These are phyloP conservation scores for Botrytis elliptica DNA, from an alignment of 2,329 filamentous ascomycete genomes.

Conservation along the genomic window DNA sequence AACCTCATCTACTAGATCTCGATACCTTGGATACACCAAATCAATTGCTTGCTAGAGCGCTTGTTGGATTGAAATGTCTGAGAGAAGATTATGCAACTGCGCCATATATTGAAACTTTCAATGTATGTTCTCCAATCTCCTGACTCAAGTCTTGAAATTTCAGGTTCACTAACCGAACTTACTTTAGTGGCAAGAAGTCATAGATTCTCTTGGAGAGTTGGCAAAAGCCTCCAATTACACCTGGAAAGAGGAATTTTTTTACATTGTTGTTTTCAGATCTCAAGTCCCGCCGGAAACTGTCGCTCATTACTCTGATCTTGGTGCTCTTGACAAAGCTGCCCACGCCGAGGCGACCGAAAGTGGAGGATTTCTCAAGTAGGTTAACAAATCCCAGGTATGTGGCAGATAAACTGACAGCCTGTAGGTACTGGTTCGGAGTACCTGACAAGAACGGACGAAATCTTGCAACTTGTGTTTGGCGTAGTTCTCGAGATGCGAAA, in stretches of 20 bases:
- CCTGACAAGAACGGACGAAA: constrained; percentile 70
- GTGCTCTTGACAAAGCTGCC: constrained; percentile 71
- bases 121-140: constrained; percentile 41
- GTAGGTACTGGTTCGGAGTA: constrained; percentile 81
- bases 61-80: constrained; percentile 61
- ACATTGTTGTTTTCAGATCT: constrained; percentile 82
- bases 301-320: constrained; percentile 57
- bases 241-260: constrained; percentile 69
- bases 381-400: not conserved
- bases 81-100: constrained; percentile 74
- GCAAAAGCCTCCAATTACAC: constrained; percentile 45
- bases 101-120: constrained; percentile 71
- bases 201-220: constrained; percentile 57
- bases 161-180: constrained; percentile 1
- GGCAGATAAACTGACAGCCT: constrained; percentile 19
- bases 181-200: constrained; percentile 56
- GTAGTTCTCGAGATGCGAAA: constrained; percentile 57
- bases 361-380: constrained; percentile 77
- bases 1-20: constrained; percentile 71
- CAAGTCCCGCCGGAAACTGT: constrained; percentile 66
- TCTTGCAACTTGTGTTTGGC: constrained; percentile 76
- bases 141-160: not conserved
- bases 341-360: constrained; percentile 77
- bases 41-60: constrained; percentile 67
- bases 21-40: constrained; percentile 63